These are phyloP conservation scores for Biscogniauxia mediterranea DNA, from an alignment of 2,329 filamentous ascomycete genomes.

Conservation along the genomic window DNA sequence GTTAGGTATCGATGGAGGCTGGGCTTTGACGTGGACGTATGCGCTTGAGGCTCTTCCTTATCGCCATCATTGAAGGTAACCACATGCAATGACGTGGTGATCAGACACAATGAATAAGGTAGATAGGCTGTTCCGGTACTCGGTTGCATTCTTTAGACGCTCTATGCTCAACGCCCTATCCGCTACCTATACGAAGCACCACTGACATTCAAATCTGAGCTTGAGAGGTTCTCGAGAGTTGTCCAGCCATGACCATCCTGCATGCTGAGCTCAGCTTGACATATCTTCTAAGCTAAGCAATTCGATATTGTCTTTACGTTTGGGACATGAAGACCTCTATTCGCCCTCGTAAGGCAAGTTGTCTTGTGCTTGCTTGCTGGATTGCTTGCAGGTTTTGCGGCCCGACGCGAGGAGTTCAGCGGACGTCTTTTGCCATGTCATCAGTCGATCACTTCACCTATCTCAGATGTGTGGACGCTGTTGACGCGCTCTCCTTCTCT, in stretches of 20 bases:
- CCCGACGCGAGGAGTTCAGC: background rate
- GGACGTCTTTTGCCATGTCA: background rate
- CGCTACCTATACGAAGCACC: background rate
- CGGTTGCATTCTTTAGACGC: background rate
- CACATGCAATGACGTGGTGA: no score
- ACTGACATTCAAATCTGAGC: background rate
- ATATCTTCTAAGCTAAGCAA: background rate
- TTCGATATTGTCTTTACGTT: background rate
- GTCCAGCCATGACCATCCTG: background rate
- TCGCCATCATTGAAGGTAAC: no score
- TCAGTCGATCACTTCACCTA: background rate
- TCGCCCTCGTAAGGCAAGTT: background rate
- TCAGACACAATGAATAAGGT: no score
- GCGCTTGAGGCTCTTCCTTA: no score
- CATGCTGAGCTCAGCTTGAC: background rate
- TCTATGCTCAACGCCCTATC: background rate
- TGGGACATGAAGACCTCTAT: background rate
- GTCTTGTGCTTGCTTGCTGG: background rate
- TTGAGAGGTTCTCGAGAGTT: background rate
- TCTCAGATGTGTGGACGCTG: background rate
- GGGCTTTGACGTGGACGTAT: no score
- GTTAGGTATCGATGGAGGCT: no score
- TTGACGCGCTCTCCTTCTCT: background rate
- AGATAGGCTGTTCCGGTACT: no score
- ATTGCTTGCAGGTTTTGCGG: background rate